phyloP scores from a whole-genome alignment of 805 yeast genomes.

The Candida khao-thaluensis region DNA sequence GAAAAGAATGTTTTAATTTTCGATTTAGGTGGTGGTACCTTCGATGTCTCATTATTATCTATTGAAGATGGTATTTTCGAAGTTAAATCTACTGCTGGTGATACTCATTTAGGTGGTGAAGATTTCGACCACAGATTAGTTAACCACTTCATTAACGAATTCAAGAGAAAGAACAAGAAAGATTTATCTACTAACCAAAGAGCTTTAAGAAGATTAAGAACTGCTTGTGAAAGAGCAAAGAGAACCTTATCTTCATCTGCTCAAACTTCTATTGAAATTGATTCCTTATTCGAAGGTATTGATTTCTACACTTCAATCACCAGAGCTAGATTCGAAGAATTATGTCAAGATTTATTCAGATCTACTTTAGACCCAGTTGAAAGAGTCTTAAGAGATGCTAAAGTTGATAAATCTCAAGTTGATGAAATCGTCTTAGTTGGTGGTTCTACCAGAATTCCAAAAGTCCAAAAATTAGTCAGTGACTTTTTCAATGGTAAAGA shows the following conservation, averaged over 20 bases:
- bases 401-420: constrained; percentile 84
- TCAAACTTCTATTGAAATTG: constrained; percentile 93
- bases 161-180: constrained; percentile 97
- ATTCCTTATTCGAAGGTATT: constrained; percentile 90
- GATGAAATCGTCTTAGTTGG: constrained; percentile 94
- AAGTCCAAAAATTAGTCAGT: constrained; percentile 90
- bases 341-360: constrained; percentile 92
- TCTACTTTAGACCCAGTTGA: constrained; percentile 93
- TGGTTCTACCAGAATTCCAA: constrained; percentile 98
- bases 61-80: constrained; percentile 50
- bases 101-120: constrained; percentile 81
- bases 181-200: constrained; percentile 92
- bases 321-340: constrained; percentile 97
- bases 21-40: constrained; percentile 52
- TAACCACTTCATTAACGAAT: constrained; percentile 88
- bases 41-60: constrained; percentile 46
- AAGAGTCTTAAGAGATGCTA: constrained; percentile 88
- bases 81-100: constrained; percentile 51
- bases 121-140: constrained; percentile 97
- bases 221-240: constrained; percentile 99
- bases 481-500: constrained; percentile 98
- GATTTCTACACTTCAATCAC: constrained; percentile 96
- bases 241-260: constrained; percentile 96
- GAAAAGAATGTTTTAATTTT: constrained; percentile 61
- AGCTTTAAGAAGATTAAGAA: constrained; percentile 97